Evolutionary conservation across 1,284 basidiomycete genomes (phyloP).

Genomic region (Ganoderma boninense): DNA sequence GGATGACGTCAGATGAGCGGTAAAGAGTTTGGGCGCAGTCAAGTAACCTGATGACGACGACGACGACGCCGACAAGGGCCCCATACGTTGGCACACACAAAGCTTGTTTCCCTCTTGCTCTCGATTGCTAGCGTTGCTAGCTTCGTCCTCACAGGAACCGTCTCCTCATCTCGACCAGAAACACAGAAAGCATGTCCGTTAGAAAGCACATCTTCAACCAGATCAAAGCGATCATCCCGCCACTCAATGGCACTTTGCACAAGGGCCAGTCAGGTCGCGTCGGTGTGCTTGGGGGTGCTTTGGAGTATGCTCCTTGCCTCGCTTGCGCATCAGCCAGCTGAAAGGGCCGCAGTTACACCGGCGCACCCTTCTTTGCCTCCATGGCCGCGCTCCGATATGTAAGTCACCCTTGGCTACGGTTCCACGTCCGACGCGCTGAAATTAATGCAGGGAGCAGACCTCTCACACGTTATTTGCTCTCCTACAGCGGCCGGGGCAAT

Average conservation of each 20-base stretch:
- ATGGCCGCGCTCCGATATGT: constrained; percentile 89
- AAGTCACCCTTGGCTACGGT: constrained; percentile 34
- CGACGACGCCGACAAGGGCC: neutral
- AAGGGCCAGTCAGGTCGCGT: constrained; percentile 98
- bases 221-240: constrained; percentile 84
- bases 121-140: neutral
- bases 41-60: neutral
- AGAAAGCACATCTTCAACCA: constrained; percentile 68
- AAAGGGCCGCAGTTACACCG: constrained; percentile 72
- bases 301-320: constrained; percentile 71
- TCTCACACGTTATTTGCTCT: constrained; percentile 97
- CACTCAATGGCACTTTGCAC: constrained; percentile 85
- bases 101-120: neutral
- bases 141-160: neutral
- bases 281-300: constrained; percentile 92
- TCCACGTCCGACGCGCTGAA: neutral
- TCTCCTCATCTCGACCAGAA: neutral
- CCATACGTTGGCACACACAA: neutral
- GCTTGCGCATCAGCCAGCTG: neutral
- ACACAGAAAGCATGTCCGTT: constrained; percentile 56
- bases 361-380: constrained; percentile 94
- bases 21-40: too few relatives aligned
- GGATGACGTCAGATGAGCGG: too few relatives aligned
- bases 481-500: constrained; percentile 91
- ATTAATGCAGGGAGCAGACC: constrained; percentile 81